A percentile compares a stretch with the other conserved stretches of the same genome.
Evolutionary conservation across 2,329 filamentous ascomycete genomes (phyloP).

Genomic region (Elsinoe arachidis): DNA sequence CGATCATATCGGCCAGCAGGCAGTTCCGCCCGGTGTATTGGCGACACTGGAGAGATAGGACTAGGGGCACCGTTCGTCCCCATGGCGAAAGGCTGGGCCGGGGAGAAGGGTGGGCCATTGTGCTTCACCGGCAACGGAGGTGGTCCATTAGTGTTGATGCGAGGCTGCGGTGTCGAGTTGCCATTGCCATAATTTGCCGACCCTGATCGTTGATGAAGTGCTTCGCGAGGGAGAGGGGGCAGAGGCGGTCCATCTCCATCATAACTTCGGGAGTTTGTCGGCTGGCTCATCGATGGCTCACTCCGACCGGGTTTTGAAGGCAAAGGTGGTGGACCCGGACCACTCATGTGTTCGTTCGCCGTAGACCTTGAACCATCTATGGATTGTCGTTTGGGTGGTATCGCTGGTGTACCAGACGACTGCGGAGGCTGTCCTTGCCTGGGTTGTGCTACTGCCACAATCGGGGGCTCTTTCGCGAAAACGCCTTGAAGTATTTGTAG

Average conservation of each 20-base stretch:
- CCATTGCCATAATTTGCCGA: slow-evolving; percentile 19
- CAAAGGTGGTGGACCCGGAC: slow-evolving; percentile 35
- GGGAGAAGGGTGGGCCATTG: slow-evolving; percentile 14
- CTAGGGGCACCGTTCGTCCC: neutral
- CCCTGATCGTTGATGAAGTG: slow-evolving; percentile 18
- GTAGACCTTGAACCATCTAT: neutral
- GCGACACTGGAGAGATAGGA: slow-evolving; percentile 13
- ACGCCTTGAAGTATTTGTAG: slow-evolving; percentile 73
- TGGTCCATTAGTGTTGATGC: slow-evolving; percentile 18
- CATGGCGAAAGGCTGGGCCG: slow-evolving; percentile 13
- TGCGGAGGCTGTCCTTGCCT: slow-evolving; percentile 23
- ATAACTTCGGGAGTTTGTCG: neutral
- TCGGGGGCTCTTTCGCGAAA: slow-evolving; percentile 90
- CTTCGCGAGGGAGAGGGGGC: slow-evolving; percentile 26
- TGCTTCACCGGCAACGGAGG: slow-evolving; percentile 23
- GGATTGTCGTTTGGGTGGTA: neutral
- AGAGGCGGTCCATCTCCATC: slow-evolving; percentile 26
- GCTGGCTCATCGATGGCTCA: slow-evolving; percentile 12
- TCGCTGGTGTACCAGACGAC: slow-evolving; percentile 51
- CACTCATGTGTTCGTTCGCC: neutral
- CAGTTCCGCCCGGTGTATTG: slow-evolving; percentile 11
- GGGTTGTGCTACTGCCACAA: slow-evolving; percentile 57
- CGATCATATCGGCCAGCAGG: slow-evolving; percentile 18
- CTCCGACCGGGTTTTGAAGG: slow-evolving; percentile 46
- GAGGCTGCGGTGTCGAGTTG: neutral